Conservation (phyloP, 805 yeast genomes). For the Ascoidea tarda region DNA sequence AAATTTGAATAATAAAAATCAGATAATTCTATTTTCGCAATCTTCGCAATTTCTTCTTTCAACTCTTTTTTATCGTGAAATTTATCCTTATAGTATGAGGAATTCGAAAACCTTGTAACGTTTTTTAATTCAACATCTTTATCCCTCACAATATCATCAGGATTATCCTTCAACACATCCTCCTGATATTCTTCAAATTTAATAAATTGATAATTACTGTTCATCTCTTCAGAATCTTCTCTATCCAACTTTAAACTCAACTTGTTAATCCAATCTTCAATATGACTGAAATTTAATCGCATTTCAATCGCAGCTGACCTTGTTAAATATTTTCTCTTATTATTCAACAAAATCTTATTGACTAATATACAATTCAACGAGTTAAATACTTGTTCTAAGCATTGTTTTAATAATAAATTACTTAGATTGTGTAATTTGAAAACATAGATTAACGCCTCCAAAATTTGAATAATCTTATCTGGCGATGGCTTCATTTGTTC, state of each 20-base stretch:
- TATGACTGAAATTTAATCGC: constrained; percentile 66
- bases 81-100: constrained; percentile 1
- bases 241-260: constrained; percentile 9
- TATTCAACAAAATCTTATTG: constrained; percentile 53
- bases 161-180: constrained; percentile 12
- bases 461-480: constrained; percentile 64
- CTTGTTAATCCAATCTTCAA: constrained; percentile 87
- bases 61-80: not conserved
- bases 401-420: constrained; percentile 62
- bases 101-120: constrained; percentile 17
- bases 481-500: constrained; percentile 87
- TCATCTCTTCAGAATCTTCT: constrained; percentile 8
- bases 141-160: constrained; percentile 17
- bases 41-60: not conserved
- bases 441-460: constrained; percentile 81
- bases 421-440: constrained; percentile 71
- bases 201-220: constrained; percentile 4
- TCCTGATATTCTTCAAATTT: not conserved
- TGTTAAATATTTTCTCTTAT: constrained; percentile 44
- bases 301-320: constrained; percentile 84
- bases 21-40: constrained; percentile 1
- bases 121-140: constrained; percentile 13
- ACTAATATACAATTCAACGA: constrained; percentile 65
- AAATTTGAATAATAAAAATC: constrained; percentile 7
- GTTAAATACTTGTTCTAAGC: constrained; percentile 57